A percentile compares a stretch with the other conserved stretches of the same genome.
phyloP scores from a whole-genome alignment of 306 rosid genomes.

The Cyamopsis tetragonoloba region DNA sequence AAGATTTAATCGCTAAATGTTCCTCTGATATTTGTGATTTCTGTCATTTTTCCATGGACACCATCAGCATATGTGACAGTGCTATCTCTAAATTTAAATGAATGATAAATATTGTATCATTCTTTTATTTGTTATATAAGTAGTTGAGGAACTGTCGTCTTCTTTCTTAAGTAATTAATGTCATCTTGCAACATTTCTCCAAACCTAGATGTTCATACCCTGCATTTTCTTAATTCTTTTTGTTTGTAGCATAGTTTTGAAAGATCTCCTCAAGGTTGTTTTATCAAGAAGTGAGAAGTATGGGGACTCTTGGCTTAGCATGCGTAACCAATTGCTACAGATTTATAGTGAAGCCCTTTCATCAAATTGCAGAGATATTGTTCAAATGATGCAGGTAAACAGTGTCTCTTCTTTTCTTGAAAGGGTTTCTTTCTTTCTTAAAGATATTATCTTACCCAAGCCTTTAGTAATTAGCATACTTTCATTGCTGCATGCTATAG shows the following conservation, averaged over 20 bases:
- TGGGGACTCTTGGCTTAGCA: constrained; percentile 62
- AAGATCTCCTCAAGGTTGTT: constrained; percentile 73
- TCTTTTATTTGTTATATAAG: constrained; percentile 1
- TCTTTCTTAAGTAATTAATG: neutral
- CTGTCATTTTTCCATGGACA: constrained; percentile 16
- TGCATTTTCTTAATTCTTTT: constrained; percentile 26
- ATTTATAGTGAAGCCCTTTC: constrained; percentile 72
- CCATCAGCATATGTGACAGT: neutral
- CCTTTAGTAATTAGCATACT: neutral
- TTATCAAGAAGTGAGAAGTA: constrained; percentile 46
- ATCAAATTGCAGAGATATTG: constrained; percentile 63
- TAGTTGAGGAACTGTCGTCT: neutral
- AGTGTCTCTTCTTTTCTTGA: constrained; percentile 18
- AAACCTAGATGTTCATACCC: constrained; percentile 32
- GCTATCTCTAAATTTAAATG: constrained; percentile 7
- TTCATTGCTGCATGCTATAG: neutral
- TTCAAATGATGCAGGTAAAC: constrained; percentile 72
- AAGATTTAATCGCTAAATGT: neutral
- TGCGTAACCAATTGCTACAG: constrained; percentile 58
- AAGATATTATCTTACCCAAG: constrained; percentile 15
- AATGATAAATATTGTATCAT: constrained; percentile 15
- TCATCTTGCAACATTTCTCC: constrained; percentile 14
- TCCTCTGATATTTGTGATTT: constrained; percentile 1
- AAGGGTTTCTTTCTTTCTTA: constrained; percentile 18
- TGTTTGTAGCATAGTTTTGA: constrained; percentile 79